phyloP scores from a whole-genome alignment of 2,329 filamentous ascomycete genomes.

The Cryphonectria parasitica region DNA sequence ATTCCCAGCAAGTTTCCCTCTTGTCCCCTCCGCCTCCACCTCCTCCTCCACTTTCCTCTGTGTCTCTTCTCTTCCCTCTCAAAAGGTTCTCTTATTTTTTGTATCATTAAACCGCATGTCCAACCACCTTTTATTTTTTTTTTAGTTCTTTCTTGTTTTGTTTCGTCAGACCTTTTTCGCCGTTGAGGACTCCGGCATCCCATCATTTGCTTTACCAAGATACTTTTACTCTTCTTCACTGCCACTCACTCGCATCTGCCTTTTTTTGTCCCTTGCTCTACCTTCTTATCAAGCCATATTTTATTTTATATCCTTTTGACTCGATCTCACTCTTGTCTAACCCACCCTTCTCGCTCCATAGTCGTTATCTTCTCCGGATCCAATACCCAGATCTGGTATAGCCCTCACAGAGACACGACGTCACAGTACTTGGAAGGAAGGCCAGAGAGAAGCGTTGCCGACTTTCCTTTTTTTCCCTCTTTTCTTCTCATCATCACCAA shows the following conservation, averaged over 20 bases:
- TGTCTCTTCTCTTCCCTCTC: not conserved
- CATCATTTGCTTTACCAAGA: slow-evolving; percentile 15
- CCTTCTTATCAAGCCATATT: not conserved
- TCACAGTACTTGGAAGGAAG: slow-evolving; percentile 5
- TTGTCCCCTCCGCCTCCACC: slow-evolving; percentile 1
- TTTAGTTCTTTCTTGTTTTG: slow-evolving; percentile 13
- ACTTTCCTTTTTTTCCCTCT: not conserved
- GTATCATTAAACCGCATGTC: slow-evolving; percentile 2
- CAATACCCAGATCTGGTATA: not conserved
- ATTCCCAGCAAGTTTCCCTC: slow-evolving; percentile 15
- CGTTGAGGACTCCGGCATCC: slow-evolving; percentile 21
- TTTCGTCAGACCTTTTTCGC: slow-evolving; percentile 9
- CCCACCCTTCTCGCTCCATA: not conserved
- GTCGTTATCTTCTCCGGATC: not conserved
- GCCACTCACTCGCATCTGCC: slow-evolving; percentile 15
- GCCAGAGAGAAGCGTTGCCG: slow-evolving; percentile 2
- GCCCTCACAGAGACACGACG: not conserved
- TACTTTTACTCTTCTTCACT: slow-evolving; percentile 10
- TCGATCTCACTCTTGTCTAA: not conserved
- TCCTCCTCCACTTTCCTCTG: slow-evolving; percentile 4
- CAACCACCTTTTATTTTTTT: slow-evolving; percentile 14
- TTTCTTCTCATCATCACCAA: slow-evolving; percentile 8
- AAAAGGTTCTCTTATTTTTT: not conserved
- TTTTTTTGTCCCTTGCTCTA: not conserved
- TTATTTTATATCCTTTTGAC: not conserved